These are phyloP conservation scores for Artemisia tridentata DNA, from an alignment of 129 eudicot species.

Conservation along the genomic window DNA sequence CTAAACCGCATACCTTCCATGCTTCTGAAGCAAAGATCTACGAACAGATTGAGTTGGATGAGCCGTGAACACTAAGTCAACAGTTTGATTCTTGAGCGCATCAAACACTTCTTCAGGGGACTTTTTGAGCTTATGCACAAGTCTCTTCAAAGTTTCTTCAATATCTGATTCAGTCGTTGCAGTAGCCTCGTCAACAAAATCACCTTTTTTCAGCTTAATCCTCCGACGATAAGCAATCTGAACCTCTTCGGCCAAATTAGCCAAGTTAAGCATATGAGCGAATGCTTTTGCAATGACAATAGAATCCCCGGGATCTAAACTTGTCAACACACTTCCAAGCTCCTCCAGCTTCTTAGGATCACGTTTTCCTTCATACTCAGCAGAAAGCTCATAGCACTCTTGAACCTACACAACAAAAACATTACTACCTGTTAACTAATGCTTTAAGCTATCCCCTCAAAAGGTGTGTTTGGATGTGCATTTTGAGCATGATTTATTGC, in stretches of 20 bases:
- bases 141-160: conserved; percentile 90
- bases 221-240: conserved; percentile 89
- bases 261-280: conserved; percentile 97
- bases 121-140: conserved; percentile 75
- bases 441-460: no score
- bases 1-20: conserved; percentile 66
- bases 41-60: conserved; percentile 98
- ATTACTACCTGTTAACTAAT: not conserved
- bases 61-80: conserved; percentile 93
- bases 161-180: conserved; percentile 96
- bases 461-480: not conserved
- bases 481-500: not conserved
- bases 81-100: conserved; percentile 94
- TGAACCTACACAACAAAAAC: conserved; percentile 59
- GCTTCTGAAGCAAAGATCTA: conserved; percentile 98
- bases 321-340: conserved; percentile 78
- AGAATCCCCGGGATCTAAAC: conserved; percentile 95
- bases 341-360: conserved; percentile 84
- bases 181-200: conserved; percentile 69
- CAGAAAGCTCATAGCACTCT: conserved; percentile 96
- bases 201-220: conserved; percentile 80
- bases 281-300: conserved; percentile 89
- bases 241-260: conserved; percentile 97
- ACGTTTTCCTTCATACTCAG: conserved; percentile 86
- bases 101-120: conserved; percentile 96